Base-by-base conservation (phyloP, 2,329 filamentous ascomycete genomes). In the Leptosphaerulina australis region DNA sequence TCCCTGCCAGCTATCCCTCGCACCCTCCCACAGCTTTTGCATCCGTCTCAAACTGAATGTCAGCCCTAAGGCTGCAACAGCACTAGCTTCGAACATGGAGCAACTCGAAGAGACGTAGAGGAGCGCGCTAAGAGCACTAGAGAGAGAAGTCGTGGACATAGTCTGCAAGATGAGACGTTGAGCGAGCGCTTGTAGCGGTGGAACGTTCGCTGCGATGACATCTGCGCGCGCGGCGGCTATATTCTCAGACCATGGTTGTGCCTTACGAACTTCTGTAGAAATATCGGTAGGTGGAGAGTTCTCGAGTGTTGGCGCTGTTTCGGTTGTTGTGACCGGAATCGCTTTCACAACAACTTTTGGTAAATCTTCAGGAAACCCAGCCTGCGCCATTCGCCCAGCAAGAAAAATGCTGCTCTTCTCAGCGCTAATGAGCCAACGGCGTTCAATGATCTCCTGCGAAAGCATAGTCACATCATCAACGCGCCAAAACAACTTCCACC, bases 401-500 rank as follows among this genome's bases (percentile, higher is more conserved):
- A 96, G 81, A 73, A 88, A 96, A 36, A 96, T 87, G n/a, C 91
- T 82, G 45, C 86, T 87, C 61, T 87, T 86, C 71, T 97, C 92
- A 0, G 92, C 87, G 3, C 82, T 82, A 0, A 86, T 83, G 3
- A 99, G 81, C 77, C 95, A 97, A 5, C 83, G 81, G 56, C 86
- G 85, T 52, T 83, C 82, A 3, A 97, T 77, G 53, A 97, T 87
- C 60, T 94, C 88, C 1, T 85, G 84, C 2, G 88, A 86, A 45
- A 96, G 85, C 81, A 93, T 88, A 2, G 85, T 84, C 9, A 97
- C 90, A 64, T 97, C 93, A 67, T 97, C 93, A 18, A 94, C 91
- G 15, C 91, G 85, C 91, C 91, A 96, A 68, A 96, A 91, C 0
- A 97, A 81, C 70, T 96, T 96, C 88, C 91, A 97, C 92, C 93